Percentiles rank a stretch among this genome's conserved stretches.
phyloP scores from a whole-genome alignment of 208 protist species.

The Acanthamoeba healyi region DNA sequence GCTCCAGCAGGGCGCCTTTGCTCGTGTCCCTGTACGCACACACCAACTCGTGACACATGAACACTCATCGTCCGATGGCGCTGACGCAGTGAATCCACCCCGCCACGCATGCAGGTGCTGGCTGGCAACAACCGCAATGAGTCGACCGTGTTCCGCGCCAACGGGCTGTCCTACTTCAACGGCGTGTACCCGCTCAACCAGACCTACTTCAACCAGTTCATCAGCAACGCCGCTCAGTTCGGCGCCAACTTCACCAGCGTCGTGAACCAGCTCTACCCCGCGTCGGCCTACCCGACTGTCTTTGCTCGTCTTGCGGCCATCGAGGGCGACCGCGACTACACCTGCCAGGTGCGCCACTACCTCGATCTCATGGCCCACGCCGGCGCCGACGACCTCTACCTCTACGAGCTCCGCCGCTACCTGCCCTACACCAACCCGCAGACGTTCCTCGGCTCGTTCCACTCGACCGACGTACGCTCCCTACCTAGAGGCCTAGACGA shows the following conservation, averaged over 20 bases:
- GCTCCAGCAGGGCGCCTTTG: constrained; percentile 29
- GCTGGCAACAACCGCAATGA: neutral
- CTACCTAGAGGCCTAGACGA: neutral
- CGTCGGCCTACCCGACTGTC: constrained; percentile 5
- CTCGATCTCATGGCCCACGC: neutral
- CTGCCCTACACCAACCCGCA: constrained; percentile 27
- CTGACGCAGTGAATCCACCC: no score
- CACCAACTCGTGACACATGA: no score
- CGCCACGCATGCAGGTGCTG: neutral
- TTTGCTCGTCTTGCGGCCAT: neutral
- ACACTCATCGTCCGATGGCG: no score
- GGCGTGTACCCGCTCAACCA: constrained; percentile 25
- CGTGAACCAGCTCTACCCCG: constrained; percentile 38
- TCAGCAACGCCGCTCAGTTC: constrained; percentile 3
- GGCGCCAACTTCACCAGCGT: neutral
- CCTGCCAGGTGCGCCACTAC: constrained; percentile 47
- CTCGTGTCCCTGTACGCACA: neutral
- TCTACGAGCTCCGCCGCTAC: neutral
- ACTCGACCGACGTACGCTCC: constrained; percentile 30
- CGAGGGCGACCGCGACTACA: constrained; percentile 57
- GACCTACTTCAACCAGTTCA: constrained; percentile 41
- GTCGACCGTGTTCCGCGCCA: constrained; percentile 28
- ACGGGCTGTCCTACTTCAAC: constrained; percentile 7
- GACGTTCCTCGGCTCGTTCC: constrained; percentile 42
- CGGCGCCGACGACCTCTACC: neutral